Percentiles rank a stretch among this genome's conserved stretches.
phyloP scores from a whole-genome alignment of 2,329 filamentous ascomycete genomes.

The Colletotrichum ledebouriae region DNA sequence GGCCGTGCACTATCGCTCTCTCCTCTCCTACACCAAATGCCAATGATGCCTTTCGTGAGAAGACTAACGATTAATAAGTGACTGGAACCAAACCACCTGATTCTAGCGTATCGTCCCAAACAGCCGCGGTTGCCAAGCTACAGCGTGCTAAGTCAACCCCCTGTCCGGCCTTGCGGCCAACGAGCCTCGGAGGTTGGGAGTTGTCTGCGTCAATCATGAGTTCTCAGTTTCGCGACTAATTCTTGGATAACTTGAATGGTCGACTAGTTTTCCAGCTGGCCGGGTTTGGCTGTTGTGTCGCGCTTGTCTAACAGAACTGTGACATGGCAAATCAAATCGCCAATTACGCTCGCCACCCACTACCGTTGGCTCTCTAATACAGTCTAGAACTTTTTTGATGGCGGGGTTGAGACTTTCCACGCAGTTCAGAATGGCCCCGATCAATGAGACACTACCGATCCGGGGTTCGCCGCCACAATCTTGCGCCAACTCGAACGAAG shows the following conservation, averaged over 20 bases:
- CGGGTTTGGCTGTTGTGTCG: neutral
- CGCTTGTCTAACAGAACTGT: too few relatives aligned
- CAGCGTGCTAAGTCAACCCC: slow-evolving; percentile 3
- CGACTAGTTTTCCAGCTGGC: neutral
- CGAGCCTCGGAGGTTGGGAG: slow-evolving; percentile 21
- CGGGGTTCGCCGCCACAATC: too few relatives aligned
- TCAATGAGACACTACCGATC: neutral
- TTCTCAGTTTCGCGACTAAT: neutral
- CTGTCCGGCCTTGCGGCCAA: slow-evolving; percentile 31
- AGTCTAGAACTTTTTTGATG: slow-evolving; percentile 10
- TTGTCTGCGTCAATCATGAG: neutral
- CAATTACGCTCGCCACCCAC: neutral
- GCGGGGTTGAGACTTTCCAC: slow-evolving; percentile 14
- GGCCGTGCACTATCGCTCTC: slow-evolving; percentile 13
- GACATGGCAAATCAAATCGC: neutral
- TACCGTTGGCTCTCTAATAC: slow-evolving; percentile 2
- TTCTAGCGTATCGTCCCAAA: slow-evolving; percentile 22
- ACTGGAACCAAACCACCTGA: slow-evolving; percentile 27
- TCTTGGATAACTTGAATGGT: neutral
- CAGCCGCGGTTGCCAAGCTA: slow-evolving; percentile 15
- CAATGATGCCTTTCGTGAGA: slow-evolving; percentile 15
- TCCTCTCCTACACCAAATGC: slow-evolving; percentile 29
- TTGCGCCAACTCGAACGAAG: neutral
- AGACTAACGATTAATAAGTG: slow-evolving; percentile 6
- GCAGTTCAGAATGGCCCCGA: slow-evolving; percentile 2